Conservation (phyloP, 345 rosid species). For the Eucalyptus tenuipes region DNA sequence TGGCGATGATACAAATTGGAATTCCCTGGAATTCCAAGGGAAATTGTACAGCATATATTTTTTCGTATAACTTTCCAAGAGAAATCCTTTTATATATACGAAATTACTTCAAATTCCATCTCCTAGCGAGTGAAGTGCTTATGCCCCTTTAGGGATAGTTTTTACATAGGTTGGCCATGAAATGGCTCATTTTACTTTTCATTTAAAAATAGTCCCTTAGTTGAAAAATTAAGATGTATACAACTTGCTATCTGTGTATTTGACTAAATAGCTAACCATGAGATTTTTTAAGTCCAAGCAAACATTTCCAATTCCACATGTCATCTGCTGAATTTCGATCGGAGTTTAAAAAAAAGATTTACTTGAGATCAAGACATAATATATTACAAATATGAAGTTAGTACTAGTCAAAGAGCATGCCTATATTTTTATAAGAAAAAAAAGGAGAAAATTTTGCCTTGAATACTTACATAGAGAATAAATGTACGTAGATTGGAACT, state of each 20-base stretch:
- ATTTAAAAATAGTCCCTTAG: accelerated
- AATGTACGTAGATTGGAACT: neutral
- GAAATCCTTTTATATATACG: too few relatives aligned
- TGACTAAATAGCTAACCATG: neutral
- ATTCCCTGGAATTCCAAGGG: too few relatives aligned
- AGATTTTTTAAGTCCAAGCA: accelerated
- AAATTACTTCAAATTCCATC: too few relatives aligned
- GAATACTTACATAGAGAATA: accelerated
- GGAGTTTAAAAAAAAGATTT: too few relatives aligned
- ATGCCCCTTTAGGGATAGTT: accelerated
- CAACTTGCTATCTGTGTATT: accelerated
- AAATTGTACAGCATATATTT: too few relatives aligned
- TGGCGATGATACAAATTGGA: too few relatives aligned
- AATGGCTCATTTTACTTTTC: too few relatives aligned
- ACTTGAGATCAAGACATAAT: neutral
- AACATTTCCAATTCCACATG: neutral
- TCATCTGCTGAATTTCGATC: neutral
- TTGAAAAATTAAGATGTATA: too few relatives aligned
- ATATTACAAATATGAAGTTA: neutral
- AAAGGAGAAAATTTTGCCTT: neutral
- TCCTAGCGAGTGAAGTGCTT: too few relatives aligned
- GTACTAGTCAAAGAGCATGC: neutral
- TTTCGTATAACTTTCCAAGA: accelerated
- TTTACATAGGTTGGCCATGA: too few relatives aligned
- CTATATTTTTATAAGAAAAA: too few relatives aligned